phyloP scores from a whole-genome alignment of 1,284 basidiomycete species.

The Thecaphora frezii region DNA sequence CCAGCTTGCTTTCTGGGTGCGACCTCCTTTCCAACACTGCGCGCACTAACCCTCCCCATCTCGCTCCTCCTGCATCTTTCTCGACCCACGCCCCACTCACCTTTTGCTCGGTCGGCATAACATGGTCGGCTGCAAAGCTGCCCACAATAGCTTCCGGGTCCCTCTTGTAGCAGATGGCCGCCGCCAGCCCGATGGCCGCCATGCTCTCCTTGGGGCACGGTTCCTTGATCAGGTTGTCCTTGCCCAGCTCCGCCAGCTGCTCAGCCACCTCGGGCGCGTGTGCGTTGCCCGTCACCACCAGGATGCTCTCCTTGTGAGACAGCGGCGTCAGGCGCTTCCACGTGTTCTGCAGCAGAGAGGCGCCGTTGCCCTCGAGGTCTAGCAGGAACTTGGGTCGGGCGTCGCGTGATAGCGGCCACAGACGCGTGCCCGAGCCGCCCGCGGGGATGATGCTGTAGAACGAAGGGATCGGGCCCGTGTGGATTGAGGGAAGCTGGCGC shows the following conservation, averaged over 20 bases:
- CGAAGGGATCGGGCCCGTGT: no score
- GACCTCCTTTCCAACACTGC: no score
- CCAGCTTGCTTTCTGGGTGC: no score
- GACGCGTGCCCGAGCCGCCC: slow-evolving; percentile 5
- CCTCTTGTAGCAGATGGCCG: not conserved
- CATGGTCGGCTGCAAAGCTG: slow-evolving; percentile 6
- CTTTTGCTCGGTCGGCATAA: slow-evolving; percentile 1
- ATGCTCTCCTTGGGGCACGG: slow-evolving; percentile 17
- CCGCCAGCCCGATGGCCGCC: slow-evolving; percentile 12
- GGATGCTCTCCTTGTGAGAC: slow-evolving; percentile 1
- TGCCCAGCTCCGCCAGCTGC: slow-evolving; percentile 10
- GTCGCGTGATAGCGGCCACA: slow-evolving; percentile 15
- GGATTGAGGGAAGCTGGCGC: no score
- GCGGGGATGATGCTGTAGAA: no score
- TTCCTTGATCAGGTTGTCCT: slow-evolving; percentile 11
- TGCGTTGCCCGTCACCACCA: slow-evolving; percentile 12
- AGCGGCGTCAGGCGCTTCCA: slow-evolving; percentile 15
- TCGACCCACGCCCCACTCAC: no score
- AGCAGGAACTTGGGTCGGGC: slow-evolving; percentile 17
- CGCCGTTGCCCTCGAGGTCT: slow-evolving; percentile 9
- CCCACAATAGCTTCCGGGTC: slow-evolving; percentile 4
- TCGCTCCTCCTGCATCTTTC: no score
- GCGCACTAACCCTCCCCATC: no score
- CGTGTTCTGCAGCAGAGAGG: slow-evolving; percentile 14
- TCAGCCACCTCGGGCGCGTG: slow-evolving; percentile 10